Evolutionary conservation across 257 asterid species (phyloP), one percentile per base, ranked within the genome.

Genomic region (Forsythia viridissima): DNA sequence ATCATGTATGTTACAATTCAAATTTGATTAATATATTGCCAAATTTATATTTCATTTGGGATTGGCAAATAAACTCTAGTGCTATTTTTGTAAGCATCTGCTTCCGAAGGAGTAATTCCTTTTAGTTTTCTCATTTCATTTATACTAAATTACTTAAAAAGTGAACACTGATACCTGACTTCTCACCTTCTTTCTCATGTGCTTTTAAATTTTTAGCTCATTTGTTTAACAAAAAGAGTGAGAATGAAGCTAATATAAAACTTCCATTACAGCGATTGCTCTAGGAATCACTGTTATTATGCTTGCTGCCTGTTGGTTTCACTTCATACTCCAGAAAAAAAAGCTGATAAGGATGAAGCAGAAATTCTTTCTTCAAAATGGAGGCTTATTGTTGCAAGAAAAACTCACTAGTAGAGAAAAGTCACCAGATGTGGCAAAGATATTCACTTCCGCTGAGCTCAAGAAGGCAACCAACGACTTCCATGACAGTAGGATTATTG

Each of bases 311-410:
- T 69, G 76, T n/a, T 59, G 38, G 48, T 6, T 73, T 4, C 74
- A 77, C 74, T 21, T 38, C 2, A 73, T 38, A 20, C 67, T 46
- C 9, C 77, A 68, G 36, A 69, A 78, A 61, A 69, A 73, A 84
- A 73, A 38, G 12, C 4, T 5, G 3, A 24, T 0, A 2, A 77
- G 3, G 8, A 69, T 4, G 21, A 80, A 63, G 52, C 78, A 42
- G 1, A 30, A 30, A 30, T 30, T 30, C 34, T 30, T 30, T 30
- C 34, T 30, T 30, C 34, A 30, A 30, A 80, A 84, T 15, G 87
- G 84, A 0, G 84, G 84, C 39, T 3, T 12, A 9, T 12, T 80
- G 59, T 57, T 84, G 8, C 82, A 77, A 77, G 80, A 80, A 70
- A 73, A 84, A 13, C 74, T 80, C 57, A 18, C 8, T 0, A 41